Conservation (phyloP, 176 grass and related monocot species). For the Triticum urartu region DNA sequence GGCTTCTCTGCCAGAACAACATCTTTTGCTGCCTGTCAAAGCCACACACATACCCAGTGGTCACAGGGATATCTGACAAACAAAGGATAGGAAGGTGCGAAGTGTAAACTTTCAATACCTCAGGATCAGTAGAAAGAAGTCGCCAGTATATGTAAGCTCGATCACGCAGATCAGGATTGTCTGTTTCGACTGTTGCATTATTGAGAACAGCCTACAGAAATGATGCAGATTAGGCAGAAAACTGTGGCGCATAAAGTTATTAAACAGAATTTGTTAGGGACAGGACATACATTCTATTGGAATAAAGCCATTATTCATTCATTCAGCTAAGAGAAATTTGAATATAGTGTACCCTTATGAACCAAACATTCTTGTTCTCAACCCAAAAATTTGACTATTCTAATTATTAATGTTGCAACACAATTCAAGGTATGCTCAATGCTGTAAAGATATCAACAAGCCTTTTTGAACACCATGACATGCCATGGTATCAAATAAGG, state of each 20-base stretch:
- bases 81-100: background rate
- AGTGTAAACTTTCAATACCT: conserved; percentile 54
- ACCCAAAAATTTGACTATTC: background rate
- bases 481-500: background rate
- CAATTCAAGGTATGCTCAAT: background rate
- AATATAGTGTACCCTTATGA: background rate
- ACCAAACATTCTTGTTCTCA: background rate
- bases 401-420: conserved; percentile 11
- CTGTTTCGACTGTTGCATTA: conserved; percentile 97
- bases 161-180: conserved; percentile 96
- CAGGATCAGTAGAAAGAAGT: conserved; percentile 98
- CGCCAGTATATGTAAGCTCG: conserved; percentile 99
- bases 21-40: conserved; percentile 89
- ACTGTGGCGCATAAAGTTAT: background rate
- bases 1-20: conserved; percentile 97
- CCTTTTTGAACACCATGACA: conserved; percentile 5
- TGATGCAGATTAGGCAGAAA: conserved; percentile 22
- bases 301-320: background rate
- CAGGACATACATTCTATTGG: background rate
- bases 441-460: background rate
- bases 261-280: background rate
- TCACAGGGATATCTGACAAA: conserved; percentile 20
- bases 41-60: conserved; percentile 1
- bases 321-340: background rate
- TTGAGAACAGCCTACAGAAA: conserved; percentile 89